These are phyloP conservation scores for Colletotrichum sp. DNA, from an alignment of 2,329 filamentous ascomycete genomes.

Conservation along the genomic window DNA sequence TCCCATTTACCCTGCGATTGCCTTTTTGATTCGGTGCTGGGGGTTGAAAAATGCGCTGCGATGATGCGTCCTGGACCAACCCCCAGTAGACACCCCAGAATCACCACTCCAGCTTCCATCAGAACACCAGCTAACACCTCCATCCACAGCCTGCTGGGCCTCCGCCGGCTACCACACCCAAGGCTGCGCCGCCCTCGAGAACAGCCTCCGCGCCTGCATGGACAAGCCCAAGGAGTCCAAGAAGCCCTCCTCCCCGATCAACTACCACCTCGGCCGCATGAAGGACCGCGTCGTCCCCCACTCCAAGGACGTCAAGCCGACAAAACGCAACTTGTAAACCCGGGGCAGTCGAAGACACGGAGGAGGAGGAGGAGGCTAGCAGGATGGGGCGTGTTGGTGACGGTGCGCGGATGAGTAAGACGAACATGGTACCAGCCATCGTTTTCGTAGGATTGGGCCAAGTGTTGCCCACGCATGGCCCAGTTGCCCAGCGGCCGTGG, in stretches of 20 bases:
- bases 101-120: neutral
- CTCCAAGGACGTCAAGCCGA: conserved; percentile 2
- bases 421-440: neutral
- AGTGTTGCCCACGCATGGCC: neutral
- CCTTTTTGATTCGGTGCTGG: neutral
- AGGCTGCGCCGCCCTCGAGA: conserved; percentile 65
- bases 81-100: neutral
- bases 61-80: neutral
- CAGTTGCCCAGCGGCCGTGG: neutral
- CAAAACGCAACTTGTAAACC: conserved; percentile 4
- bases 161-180: conserved; percentile 72
- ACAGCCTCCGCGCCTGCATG: conserved; percentile 74
- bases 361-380: neutral
- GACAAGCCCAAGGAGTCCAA: conserved; percentile 68
- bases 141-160: conserved; percentile 76
- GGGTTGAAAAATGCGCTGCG: neutral
- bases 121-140: neutral
- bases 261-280: conserved; percentile 87
- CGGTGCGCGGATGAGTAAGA: neutral
- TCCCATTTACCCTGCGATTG: neutral
- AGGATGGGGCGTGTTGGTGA: neutral
- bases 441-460: neutral
- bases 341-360: neutral
- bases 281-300: conserved; percentile 45
- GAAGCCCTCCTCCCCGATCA: conserved; percentile 76